phyloP scores from a whole-genome alignment of 2,329 filamentous ascomycete genomes.

The Chaetomium sp. region DNA sequence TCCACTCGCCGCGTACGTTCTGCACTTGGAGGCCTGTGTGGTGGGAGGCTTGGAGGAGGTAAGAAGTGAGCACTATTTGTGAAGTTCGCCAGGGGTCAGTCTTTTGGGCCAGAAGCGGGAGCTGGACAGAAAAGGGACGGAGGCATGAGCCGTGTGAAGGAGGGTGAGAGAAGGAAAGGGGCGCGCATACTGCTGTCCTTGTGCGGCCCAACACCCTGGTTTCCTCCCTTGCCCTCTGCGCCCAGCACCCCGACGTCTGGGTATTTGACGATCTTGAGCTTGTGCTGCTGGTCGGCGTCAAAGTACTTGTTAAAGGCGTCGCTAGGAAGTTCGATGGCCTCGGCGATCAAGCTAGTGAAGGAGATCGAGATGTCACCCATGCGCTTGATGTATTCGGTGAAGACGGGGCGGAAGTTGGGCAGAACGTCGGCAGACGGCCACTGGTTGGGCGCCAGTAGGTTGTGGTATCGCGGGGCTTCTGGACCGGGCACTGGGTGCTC shows the following conservation, averaged over 20 bases:
- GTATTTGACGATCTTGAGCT: constrained; percentile 85
- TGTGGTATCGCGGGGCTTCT: constrained; percentile 61
- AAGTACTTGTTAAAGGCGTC: constrained; percentile 74
- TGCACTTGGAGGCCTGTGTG: constrained; percentile 78
- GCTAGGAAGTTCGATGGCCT: constrained; percentile 66
- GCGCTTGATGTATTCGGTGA: constrained; percentile 66
- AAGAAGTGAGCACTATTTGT: constrained; percentile 61
- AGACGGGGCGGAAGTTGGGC: constrained; percentile 61
- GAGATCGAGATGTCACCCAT: constrained; percentile 67
- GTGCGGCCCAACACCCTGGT: constrained; percentile 63
- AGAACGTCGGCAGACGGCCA: constrained; percentile 63
- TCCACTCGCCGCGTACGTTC: constrained; percentile 71
- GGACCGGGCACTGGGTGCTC: constrained; percentile 61
- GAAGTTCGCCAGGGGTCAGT: neutral
- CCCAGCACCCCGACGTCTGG: constrained; percentile 62
- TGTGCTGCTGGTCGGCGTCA: constrained; percentile 69
- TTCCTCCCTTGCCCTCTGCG: constrained; percentile 30
- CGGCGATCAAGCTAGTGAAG: constrained; percentile 76
- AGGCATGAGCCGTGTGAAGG: neutral
- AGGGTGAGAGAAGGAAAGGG: too few species aligned
- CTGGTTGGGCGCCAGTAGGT: constrained; percentile 70
- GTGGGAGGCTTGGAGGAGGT: constrained; percentile 71
- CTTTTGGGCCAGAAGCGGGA: neutral
- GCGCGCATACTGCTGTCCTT: constrained; percentile 59
- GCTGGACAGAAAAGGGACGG: neutral